Evolutionary conservation across 108 stramenopile species (phyloP).

Genomic region (Epithemia pelagica): DNA sequence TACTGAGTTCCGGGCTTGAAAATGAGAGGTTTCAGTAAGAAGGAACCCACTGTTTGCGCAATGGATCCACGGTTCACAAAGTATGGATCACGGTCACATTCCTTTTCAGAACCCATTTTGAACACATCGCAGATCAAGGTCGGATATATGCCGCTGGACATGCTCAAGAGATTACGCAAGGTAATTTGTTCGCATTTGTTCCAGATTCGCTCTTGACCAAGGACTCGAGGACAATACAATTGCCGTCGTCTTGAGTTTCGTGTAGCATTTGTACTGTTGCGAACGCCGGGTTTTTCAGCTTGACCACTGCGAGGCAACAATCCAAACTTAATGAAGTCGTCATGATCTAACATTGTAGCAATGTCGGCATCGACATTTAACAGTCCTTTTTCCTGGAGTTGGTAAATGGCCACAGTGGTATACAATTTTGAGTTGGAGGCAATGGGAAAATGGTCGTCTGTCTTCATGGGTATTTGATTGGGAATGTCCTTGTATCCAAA

Average conservation of each 20-base stretch:
- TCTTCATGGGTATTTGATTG: neutral
- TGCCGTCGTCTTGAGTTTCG: too few relatives aligned
- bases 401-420: constrained; percentile 2
- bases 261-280: too few relatives aligned
- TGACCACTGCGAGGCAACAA: neutral
- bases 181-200: constrained; percentile 5
- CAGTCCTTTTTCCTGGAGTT: constrained; percentile 2
- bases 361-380: constrained; percentile 3
- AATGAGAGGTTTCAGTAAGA: neutral
- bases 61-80: constrained; percentile 6
- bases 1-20: neutral
- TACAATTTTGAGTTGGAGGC: constrained; percentile 3
- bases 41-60: neutral
- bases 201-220: neutral
- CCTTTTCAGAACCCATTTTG: neutral
- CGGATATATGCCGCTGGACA: constrained; percentile 5
- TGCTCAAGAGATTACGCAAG: constrained; percentile 2
- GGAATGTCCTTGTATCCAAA: constrained; percentile 7
- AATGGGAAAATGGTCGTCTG: constrained; percentile 1
- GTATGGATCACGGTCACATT: constrained; percentile 1
- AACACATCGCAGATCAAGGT: neutral
- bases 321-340: constrained; percentile 1
- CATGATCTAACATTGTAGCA: neutral
- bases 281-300: neutral
- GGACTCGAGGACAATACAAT: neutral